phyloP scores from a whole-genome alignment of 176 grass and related monocot species.

The Poa annua region DNA sequence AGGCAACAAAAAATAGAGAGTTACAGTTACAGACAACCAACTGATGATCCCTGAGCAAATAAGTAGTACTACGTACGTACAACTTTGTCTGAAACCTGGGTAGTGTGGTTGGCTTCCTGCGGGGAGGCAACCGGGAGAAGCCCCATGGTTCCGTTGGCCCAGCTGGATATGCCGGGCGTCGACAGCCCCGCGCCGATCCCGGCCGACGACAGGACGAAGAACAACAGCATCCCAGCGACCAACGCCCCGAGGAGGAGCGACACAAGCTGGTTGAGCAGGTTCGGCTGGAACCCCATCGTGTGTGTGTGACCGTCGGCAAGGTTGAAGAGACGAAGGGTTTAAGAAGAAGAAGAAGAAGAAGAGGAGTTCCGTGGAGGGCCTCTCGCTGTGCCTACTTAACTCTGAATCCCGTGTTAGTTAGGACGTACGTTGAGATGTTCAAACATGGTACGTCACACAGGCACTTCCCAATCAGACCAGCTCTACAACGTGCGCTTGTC shows the following conservation, averaged over 20 bases:
- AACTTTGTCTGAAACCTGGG: not conserved
- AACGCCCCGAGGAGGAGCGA: constrained; percentile 70
- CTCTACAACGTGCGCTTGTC: constrained; percentile 37
- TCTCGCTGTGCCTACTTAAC: constrained; percentile 10
- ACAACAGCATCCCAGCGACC: constrained; percentile 54
- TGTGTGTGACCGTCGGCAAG: not conserved
- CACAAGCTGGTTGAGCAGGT: constrained; percentile 55
- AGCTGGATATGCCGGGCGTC: constrained; percentile 45
- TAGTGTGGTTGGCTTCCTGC: constrained; percentile 8
- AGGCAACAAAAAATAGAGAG: not conserved
- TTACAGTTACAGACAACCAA: not conserved
- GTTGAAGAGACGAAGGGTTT: not conserved
- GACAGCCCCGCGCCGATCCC: not conserved
- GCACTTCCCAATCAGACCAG: constrained; percentile 30
- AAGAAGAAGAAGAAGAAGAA: not conserved
- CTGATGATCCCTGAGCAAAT: not conserved
- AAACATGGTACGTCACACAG: constrained; percentile 1
- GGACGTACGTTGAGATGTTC: constrained; percentile 34
- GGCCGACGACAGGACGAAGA: constrained; percentile 57
- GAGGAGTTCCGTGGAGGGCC: constrained; percentile 35
- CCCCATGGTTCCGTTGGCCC: constrained; percentile 38
- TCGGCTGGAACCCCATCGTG: constrained; percentile 52
- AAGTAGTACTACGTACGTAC: no score
- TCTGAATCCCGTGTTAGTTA: not conserved
- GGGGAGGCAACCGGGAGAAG: not conserved